Percentiles rank a stretch among this genome's conserved stretches.
These are phyloP conservation scores for Rhizophora mangle DNA, from an alignment of 345 rosid species.

Conservation along the genomic window DNA sequence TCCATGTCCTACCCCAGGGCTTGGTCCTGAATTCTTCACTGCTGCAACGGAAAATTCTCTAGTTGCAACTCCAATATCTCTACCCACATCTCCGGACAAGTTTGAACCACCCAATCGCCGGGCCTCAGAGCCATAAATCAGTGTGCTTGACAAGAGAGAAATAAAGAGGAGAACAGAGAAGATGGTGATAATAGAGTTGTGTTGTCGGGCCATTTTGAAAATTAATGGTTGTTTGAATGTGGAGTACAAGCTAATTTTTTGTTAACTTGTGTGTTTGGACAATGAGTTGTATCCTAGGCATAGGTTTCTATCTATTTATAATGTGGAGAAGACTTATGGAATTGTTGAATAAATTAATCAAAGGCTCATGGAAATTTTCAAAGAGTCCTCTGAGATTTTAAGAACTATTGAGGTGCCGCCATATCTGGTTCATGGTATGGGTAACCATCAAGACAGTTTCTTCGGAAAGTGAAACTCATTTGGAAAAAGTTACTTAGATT, in stretches of 20 bases:
- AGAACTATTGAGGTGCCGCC: slow-evolving; percentile 26
- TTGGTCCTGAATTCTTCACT: slow-evolving; percentile 40
- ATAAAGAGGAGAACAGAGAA: slow-evolving; percentile 16
- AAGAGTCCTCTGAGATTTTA: slow-evolving; percentile 11
- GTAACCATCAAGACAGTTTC: slow-evolving; percentile 10
- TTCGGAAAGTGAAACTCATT: slow-evolving; percentile 12
- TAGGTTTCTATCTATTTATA: slow-evolving; percentile 20
- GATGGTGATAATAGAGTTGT: background rate
- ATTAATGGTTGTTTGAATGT: background rate
- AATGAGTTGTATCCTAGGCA: background rate
- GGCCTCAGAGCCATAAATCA: slow-evolving; percentile 20
- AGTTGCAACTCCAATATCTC: slow-evolving; percentile 4
- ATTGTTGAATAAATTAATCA: slow-evolving; percentile 5
- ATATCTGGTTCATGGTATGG: slow-evolving; percentile 18
- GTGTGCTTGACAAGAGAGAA: slow-evolving; percentile 12
- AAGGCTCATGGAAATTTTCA: background rate
- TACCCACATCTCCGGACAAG: background rate
- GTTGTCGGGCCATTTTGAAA: slow-evolving; percentile 17
- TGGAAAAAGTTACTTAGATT: background rate
- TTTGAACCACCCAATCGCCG: slow-evolving; percentile 20
- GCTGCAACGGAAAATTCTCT: slow-evolving; percentile 4
- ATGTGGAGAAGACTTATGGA: background rate
- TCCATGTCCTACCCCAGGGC: slow-evolving; percentile 35
- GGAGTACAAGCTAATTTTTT: background rate
- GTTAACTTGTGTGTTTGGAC: background rate